Percentiles rank a stretch among this genome's conserved stretches.
Conservation (phyloP, 2,329 filamentous ascomycete species). For the Fusarium pseudonygamai region DNA sequence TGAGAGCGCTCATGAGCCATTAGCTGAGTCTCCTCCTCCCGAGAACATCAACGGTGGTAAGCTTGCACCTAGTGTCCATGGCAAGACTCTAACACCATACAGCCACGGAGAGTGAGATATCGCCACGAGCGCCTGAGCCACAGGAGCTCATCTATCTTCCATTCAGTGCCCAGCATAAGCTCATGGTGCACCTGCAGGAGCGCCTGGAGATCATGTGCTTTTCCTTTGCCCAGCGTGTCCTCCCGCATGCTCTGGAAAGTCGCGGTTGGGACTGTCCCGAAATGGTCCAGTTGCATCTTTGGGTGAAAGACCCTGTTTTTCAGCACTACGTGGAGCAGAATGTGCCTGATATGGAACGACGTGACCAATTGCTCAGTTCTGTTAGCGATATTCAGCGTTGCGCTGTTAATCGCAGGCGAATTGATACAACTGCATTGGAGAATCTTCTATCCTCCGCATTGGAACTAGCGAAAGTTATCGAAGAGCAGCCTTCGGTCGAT, state of each 20-base stretch:
- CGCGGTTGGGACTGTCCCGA: background rate
- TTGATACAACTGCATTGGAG: rapidly evolving
- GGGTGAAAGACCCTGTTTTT: rapidly evolving
- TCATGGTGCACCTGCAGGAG: background rate
- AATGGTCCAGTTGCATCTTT: background rate
- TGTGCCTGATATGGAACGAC: rapidly evolving
- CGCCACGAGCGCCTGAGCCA: rapidly evolving
- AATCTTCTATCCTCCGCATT: background rate
- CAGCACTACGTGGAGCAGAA: rapidly evolving
- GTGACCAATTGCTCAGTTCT: rapidly evolving
- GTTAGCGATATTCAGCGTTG: background rate
- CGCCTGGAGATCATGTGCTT: background rate
- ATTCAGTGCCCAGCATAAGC: background rate
- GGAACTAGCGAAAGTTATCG: background rate
- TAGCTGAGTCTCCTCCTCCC: rapidly evolving
- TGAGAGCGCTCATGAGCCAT: no score
- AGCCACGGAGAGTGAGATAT: background rate
- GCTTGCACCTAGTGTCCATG: rapidly evolving
- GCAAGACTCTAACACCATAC: rapidly evolving
- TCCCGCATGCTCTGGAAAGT: background rate
- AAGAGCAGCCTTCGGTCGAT: rapidly evolving
- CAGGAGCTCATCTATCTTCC: background rate
- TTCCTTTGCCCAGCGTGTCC: background rate
- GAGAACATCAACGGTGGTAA: background rate
- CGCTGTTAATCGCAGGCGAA: background rate